Evolutionary conservation across 495 filamentous ascomycete species (phyloP).

Genomic region (Echria macrotheca): DNA sequence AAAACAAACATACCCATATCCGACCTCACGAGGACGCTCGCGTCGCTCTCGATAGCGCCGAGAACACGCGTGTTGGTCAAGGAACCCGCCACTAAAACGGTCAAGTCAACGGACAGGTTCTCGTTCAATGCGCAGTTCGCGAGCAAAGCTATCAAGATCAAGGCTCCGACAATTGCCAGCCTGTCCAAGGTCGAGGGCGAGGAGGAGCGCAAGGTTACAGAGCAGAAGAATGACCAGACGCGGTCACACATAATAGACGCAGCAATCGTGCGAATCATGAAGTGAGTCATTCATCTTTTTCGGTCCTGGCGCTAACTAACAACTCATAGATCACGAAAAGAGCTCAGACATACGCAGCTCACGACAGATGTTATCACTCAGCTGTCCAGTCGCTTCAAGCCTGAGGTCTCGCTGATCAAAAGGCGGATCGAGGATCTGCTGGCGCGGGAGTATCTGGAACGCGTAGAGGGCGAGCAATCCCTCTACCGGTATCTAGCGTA

Average conservation of each 20-base stretch:
- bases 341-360: constrained; percentile 71
- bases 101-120: constrained; percentile 77
- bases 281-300: constrained; percentile 54
- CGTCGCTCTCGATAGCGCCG: constrained; percentile 78
- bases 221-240: constrained; percentile 78
- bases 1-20: constrained; percentile 72
- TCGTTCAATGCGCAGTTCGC: constrained; percentile 78
- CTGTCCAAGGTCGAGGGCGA: constrained; percentile 83
- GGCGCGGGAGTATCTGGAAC: constrained; percentile 88
- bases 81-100: constrained; percentile 73
- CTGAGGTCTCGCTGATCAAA: constrained; percentile 89
- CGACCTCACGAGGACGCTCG: constrained; percentile 78
- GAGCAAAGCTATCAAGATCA: constrained; percentile 79
- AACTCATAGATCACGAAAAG: constrained; percentile 73
- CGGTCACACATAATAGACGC: constrained; percentile 77
- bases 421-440: constrained; percentile 90
- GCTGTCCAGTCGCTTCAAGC: constrained; percentile 73
- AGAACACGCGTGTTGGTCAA: constrained; percentile 80
- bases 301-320: too few relatives aligned
- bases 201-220: constrained; percentile 78
- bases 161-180: constrained; percentile 59
- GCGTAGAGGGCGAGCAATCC: constrained; percentile 64
- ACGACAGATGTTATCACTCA: constrained; percentile 80
- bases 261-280: constrained; percentile 91
- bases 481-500: constrained; percentile 72